Evolutionary conservation across 2,329 filamentous ascomycete species (phyloP).

Genomic region (Ophiocordyceps camponoti-leonardi): DNA sequence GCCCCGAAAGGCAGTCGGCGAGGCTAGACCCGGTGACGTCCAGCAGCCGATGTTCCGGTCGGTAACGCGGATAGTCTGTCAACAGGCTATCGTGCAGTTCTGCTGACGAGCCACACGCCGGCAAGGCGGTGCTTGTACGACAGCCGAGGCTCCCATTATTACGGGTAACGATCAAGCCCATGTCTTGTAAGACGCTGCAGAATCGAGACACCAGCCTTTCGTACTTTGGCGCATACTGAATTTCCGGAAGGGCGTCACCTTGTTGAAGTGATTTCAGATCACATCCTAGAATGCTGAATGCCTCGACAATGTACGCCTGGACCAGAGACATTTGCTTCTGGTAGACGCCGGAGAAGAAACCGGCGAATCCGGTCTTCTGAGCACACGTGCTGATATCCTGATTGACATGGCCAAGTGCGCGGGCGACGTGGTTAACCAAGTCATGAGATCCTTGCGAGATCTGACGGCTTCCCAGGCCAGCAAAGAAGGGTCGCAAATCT

Average conservation of each 20-base stretch:
- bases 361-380: not conserved
- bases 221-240: not conserved
- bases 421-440: not conserved
- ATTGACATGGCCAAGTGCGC: not conserved
- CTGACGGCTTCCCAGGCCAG: not conserved
- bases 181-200: not conserved
- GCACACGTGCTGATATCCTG: not conserved
- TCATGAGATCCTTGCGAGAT: not conserved
- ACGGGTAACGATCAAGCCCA: not conserved
- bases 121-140: not conserved
- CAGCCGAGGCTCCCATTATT: not conserved
- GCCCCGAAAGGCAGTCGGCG: slow-evolving; percentile 19
- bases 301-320: not conserved
- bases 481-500: not conserved
- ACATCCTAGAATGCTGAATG: not conserved
- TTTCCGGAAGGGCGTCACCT: not conserved
- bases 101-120: not conserved
- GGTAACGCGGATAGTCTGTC: not conserved
- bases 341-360: not conserved
- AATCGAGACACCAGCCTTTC: not conserved
- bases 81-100: not conserved
- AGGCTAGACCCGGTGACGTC: slow-evolving; percentile 11
- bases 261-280: not conserved
- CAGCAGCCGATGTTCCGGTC: not conserved
- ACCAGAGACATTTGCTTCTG: not conserved